Conservation (phyloP, 2,329 filamentous ascomycete species). For the Plenodomus tracheiphilus region DNA sequence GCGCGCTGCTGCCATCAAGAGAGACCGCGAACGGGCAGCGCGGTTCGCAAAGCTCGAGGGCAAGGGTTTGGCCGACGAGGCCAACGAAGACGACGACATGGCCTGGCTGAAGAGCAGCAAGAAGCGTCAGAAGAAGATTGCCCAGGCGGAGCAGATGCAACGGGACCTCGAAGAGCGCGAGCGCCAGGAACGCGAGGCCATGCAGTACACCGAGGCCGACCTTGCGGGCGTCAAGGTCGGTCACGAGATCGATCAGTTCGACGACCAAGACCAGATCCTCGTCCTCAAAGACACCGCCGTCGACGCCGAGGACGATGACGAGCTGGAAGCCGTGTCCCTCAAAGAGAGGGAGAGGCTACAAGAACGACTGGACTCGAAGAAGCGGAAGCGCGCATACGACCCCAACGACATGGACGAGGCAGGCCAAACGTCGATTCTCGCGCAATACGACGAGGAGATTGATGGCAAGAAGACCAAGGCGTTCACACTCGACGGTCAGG, state of each 20-base stretch:
- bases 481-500: conserved; percentile 83
- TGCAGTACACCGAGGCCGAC: conserved; percentile 81
- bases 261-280: conserved; percentile 83
- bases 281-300: conserved; percentile 94
- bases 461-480: conserved; percentile 84
- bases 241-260: conserved; percentile 81
- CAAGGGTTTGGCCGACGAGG: conserved; percentile 79
- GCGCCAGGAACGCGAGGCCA: conserved; percentile 62
- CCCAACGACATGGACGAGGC: conserved; percentile 72
- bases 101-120: conserved; percentile 88
- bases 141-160: conserved; percentile 68
- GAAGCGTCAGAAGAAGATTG: conserved; percentile 91
- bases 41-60: conserved; percentile 77
- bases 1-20: conserved; percentile 80
- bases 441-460: conserved; percentile 96
- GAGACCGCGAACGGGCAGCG: conserved; percentile 81
- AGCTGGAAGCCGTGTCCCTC: conserved; percentile 77
- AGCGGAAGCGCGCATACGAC: conserved; percentile 87
- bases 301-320: conserved; percentile 80
- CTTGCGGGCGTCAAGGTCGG: conserved; percentile 89
- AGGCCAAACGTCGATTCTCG: conserved; percentile 69
- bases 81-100: conserved; percentile 71
- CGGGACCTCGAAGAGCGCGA: conserved; percentile 76
- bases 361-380: conserved; percentile 83
- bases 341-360: conserved; percentile 72